Conservation (phyloP, 2,329 filamentous ascomycete genomes). For the Sclerotinia glacialis region DNA sequence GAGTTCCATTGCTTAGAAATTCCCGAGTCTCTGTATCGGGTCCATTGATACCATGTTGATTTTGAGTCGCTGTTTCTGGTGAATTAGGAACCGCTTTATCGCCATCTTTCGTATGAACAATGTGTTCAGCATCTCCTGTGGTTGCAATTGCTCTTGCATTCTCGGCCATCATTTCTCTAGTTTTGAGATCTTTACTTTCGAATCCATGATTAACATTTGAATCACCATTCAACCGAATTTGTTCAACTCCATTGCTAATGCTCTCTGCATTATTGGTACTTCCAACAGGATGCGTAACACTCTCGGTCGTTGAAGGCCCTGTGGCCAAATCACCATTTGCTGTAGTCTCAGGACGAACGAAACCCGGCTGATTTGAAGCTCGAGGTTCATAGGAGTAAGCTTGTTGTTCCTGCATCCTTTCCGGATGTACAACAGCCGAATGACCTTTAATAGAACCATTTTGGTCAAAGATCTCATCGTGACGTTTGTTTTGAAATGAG, state of each 20-base stretch:
- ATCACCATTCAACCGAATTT: slow-evolving; percentile 20
- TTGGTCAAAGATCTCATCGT: slow-evolving; percentile 36
- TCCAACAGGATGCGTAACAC: slow-evolving; percentile 23
- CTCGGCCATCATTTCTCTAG: slow-evolving; percentile 27
- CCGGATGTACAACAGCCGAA: slow-evolving; percentile 27
- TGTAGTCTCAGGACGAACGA: background rate
- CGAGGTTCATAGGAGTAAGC: slow-evolving; percentile 28
- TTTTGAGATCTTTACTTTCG: slow-evolving; percentile 26
- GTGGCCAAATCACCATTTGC: slow-evolving; percentile 13
- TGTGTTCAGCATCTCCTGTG: slow-evolving; percentile 34
- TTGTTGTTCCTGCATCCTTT: slow-evolving; percentile 24
- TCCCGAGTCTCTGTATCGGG: slow-evolving; percentile 28
- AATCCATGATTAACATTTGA: slow-evolving; percentile 23
- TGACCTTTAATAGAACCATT: slow-evolving; percentile 39
- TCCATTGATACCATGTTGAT: slow-evolving; percentile 22
- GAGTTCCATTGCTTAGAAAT: slow-evolving; percentile 36
- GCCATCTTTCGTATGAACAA: slow-evolving; percentile 24
- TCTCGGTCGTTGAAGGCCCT: slow-evolving; percentile 29
- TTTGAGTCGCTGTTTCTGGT: background rate
- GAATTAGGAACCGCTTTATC: background rate
- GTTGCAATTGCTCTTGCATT: slow-evolving; percentile 30
- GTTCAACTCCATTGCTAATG: slow-evolving; percentile 17
- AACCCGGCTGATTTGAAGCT: slow-evolving; percentile 27
- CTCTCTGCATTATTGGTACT: slow-evolving; percentile 3
- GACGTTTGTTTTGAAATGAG: slow-evolving; percentile 28